Percentiles rank a stretch among this genome's conserved stretches.
These are phyloP conservation scores for Thalassiosira allenii DNA, from an alignment of 352 stramenopile species.

Conservation along the genomic window DNA sequence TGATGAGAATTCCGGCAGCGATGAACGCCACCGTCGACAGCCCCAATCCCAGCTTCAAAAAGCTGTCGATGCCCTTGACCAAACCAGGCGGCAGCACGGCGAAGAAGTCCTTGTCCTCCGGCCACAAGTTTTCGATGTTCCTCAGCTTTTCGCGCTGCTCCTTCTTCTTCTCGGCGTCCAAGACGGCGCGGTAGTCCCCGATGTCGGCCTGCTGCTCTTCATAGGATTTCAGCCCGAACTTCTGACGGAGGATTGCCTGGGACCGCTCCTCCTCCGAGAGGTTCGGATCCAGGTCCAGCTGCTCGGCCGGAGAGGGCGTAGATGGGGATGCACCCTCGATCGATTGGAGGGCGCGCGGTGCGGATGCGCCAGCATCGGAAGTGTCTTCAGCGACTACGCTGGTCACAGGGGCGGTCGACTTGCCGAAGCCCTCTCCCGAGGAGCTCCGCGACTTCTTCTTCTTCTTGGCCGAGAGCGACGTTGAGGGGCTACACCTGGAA, in stretches of 20 bases:
- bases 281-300: constrained; percentile 30
- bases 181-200: constrained; percentile 24
- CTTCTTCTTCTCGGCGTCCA: constrained; percentile 31
- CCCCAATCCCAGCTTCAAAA: constrained; percentile 77
- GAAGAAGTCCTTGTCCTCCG: constrained; percentile 74
- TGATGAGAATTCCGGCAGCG: constrained; percentile 71
- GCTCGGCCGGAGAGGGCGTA: background rate
- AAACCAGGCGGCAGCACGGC: constrained; percentile 67
- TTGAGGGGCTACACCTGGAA: background rate
- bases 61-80: constrained; percentile 74
- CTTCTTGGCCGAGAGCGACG: constrained; percentile 10
- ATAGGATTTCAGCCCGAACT: constrained; percentile 74
- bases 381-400: background rate
- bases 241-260: constrained; percentile 66
- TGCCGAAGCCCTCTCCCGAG: constrained; percentile 38
- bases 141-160: constrained; percentile 63
- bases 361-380: background rate
- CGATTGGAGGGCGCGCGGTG: constrained; percentile 16
- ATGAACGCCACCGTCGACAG: constrained; percentile 66
- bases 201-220: constrained; percentile 73
- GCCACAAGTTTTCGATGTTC: constrained; percentile 69
- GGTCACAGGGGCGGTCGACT: background rate
- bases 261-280: constrained; percentile 65
- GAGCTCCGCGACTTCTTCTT: constrained; percentile 17
- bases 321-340: constrained; percentile 7